Evolutionary conservation across 306 rosid genomes (phyloP).

Genomic region (Cercis canadensis): DNA sequence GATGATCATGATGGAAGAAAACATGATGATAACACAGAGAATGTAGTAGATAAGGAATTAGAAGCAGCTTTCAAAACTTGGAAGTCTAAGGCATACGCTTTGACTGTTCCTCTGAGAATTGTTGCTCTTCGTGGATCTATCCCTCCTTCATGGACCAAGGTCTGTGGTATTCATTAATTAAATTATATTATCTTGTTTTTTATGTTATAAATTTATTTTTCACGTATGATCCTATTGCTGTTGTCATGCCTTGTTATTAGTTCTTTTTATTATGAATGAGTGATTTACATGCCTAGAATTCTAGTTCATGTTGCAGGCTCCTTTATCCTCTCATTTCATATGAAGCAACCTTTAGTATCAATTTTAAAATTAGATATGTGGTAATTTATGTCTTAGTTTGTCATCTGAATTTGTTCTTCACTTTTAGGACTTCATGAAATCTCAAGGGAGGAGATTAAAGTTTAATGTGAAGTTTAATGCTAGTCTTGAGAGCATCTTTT

Average conservation of each 20-base stretch:
- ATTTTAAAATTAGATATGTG: neutral
- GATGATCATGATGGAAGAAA: conserved; percentile 54
- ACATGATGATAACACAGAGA: conserved; percentile 27
- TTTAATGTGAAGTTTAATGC: conserved; percentile 64
- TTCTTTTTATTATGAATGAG: no score
- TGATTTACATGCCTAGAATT: conserved; percentile 7
- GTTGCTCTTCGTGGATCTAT: conserved; percentile 86
- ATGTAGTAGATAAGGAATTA: conserved; percentile 53
- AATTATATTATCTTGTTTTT: neutral
- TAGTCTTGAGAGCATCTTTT: conserved; percentile 74
- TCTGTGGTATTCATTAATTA: conserved; percentile 31
- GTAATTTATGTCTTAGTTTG: conserved; percentile 7
- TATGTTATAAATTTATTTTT: conserved; percentile 3
- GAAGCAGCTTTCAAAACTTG: conserved; percentile 70
- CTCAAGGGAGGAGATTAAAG: conserved; percentile 80
- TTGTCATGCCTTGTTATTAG: neutral
- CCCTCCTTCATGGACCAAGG: conserved; percentile 98
- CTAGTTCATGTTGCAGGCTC: neutral
- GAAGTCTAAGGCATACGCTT: conserved; percentile 82
- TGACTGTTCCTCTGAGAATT: conserved; percentile 82
- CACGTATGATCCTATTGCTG: neutral
- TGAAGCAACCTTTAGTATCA: conserved; percentile 13
- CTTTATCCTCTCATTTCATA: conserved; percentile 27
- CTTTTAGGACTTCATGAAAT: conserved; percentile 76
- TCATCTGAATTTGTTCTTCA: conserved; percentile 36